Evolutionary conservation across 108 stramenopile genomes (phyloP).

Genomic region (Nitzschia palea): DNA sequence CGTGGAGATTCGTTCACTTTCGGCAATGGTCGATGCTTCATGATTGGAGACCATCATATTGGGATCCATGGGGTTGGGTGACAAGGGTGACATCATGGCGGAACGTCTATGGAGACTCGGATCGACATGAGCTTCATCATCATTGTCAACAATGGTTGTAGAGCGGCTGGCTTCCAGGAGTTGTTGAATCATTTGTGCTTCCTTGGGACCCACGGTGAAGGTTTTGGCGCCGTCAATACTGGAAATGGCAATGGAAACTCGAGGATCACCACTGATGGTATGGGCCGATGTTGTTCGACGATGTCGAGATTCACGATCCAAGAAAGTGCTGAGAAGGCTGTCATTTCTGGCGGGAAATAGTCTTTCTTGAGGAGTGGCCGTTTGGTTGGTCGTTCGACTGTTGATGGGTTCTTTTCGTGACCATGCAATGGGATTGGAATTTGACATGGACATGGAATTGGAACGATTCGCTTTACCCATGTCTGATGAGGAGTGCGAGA

Average conservation of each 20-base stretch:
- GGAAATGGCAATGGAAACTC: not conserved
- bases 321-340: not conserved
- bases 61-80: too few relatives aligned
- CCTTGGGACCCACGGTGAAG: conserved; percentile 2
- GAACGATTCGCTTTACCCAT: too few relatives aligned
- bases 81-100: too few relatives aligned
- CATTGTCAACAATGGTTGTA: too few relatives aligned
- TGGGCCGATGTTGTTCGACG: conserved; percentile 3
- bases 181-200: conserved; percentile 14
- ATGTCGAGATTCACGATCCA: conserved; percentile 1
- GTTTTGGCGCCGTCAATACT: not conserved
- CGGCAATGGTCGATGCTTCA: conserved; percentile 11
- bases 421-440: not conserved
- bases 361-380: not conserved
- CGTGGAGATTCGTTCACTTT: conserved; percentile 9
- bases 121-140: too few relatives aligned
- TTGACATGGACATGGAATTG: too few relatives aligned
- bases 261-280: conserved; percentile 15
- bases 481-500: not conserved
- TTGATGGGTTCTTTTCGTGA: not conserved
- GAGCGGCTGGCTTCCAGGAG: conserved; percentile 17
- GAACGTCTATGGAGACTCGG: too few relatives aligned
- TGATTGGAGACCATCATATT: too few relatives aligned
- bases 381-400: not conserved
- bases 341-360: not conserved